Percentiles rank a stretch among this genome's conserved stretches.
Conservation (phyloP, 352 stramenopile genomes). For the Phytopythium mirpurense region DNA sequence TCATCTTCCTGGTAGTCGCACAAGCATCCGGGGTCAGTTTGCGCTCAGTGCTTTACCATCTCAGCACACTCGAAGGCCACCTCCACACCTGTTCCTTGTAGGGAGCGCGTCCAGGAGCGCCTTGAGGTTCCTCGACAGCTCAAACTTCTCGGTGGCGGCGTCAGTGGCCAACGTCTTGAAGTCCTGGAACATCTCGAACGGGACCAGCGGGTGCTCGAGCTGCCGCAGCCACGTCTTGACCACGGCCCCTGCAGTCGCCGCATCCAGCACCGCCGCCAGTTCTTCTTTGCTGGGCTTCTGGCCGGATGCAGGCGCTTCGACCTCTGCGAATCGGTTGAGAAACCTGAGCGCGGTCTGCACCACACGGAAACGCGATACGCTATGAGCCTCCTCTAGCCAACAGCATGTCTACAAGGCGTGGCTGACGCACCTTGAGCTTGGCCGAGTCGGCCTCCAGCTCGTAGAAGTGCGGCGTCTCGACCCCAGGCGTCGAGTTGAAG, state of each 20-base stretch:
- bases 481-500: slow-evolving; percentile 71
- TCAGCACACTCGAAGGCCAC: too few species aligned
- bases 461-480: slow-evolving; percentile 75
- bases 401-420: slow-evolving; percentile 1
- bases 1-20: slow-evolving; percentile 33
- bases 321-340: slow-evolving; percentile 52
- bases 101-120: slow-evolving; percentile 53
- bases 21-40: not conserved
- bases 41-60: too few species aligned
- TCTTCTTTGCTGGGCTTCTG: slow-evolving; percentile 56
- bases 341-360: slow-evolving; percentile 39
- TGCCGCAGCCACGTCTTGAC: slow-evolving; percentile 64
- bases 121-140: slow-evolving; percentile 50
- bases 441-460: slow-evolving; percentile 36
- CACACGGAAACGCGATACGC: too few species aligned
- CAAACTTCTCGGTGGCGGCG: slow-evolving; percentile 37
- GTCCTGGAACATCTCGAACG: slow-evolving; percentile 58
- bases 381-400: not conserved
- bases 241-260: slow-evolving; percentile 49
- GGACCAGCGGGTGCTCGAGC: slow-evolving; percentile 58
- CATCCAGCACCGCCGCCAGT: slow-evolving; percentile 48
- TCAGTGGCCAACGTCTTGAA: slow-evolving; percentile 43
- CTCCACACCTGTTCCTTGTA: slow-evolving; percentile 65
- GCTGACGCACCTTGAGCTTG: slow-evolving; percentile 43
- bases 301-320: slow-evolving; percentile 7